Percentiles rank a stretch among this genome's conserved stretches.
Conservation (phyloP, 2,329 filamentous ascomycete genomes). For the Dothideomycetidae sp. region DNA sequence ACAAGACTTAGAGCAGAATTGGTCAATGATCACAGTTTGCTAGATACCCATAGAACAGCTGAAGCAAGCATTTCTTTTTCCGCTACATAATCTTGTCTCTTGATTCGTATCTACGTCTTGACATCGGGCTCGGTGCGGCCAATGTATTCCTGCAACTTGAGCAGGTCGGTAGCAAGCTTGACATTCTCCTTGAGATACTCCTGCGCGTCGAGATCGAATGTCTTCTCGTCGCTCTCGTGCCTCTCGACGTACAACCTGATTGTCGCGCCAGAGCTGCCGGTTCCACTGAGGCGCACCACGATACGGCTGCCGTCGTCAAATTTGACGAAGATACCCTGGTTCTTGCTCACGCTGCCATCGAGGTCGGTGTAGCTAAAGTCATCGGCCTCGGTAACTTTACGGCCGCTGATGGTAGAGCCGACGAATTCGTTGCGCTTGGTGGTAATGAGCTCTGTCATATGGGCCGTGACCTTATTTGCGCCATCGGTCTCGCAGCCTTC, state of each 20-base stretch:
- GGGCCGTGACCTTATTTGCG: conserved; percentile 76
- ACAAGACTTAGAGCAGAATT: too few relatives aligned
- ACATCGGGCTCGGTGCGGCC: conserved; percentile 90
- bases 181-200: conserved; percentile 89
- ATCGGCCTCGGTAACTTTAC: conserved; percentile 76
- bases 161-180: conserved; percentile 63
- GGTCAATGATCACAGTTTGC: neutral
- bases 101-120: conserved; percentile 64
- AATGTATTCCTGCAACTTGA: conserved; percentile 89
- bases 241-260: conserved; percentile 97
- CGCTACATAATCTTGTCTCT: neutral
- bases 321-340: conserved; percentile 89
- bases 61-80: neutral
- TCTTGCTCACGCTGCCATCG: conserved; percentile 88
- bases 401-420: conserved; percentile 66
- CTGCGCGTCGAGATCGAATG: conserved; percentile 71
- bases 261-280: conserved; percentile 86
- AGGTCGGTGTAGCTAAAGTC: conserved; percentile 98
- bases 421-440: conserved; percentile 57
- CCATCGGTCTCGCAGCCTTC: conserved; percentile 86
- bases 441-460: conserved; percentile 64
- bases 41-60: neutral
- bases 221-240: conserved; percentile 68
- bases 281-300: conserved; percentile 87
- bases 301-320: conserved; percentile 93